Evolutionary conservation across 139 green algal genomes (phyloP).

Genomic region (Volvox africanus): DNA sequence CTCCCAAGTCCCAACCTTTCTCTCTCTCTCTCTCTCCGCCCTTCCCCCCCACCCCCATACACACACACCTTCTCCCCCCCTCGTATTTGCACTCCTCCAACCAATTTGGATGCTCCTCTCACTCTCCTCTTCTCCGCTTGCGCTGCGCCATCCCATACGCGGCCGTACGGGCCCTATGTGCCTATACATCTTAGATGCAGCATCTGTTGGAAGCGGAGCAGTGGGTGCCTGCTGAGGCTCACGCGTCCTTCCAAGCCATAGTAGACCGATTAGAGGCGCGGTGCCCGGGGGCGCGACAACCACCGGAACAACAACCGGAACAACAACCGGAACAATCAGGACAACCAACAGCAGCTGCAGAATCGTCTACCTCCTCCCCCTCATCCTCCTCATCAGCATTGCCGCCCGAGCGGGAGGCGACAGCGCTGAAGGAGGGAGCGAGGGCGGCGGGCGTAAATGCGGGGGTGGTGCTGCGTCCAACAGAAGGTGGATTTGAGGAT

Average conservation of each 20-base stretch:
- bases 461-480: neutral
- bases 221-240: constrained; percentile 74
- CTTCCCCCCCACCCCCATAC: neutral
- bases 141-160: too few species aligned
- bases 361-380: too few species aligned
- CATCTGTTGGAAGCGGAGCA: constrained; percentile 77
- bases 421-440: neutral
- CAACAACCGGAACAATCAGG: neutral
- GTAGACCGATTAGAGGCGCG: constrained; percentile 57
- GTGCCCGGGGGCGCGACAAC: neutral
- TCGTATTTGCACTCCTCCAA: neutral
- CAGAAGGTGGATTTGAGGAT: constrained; percentile 16
- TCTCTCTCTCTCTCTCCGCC: too few species aligned
- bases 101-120: too few species aligned
- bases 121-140: too few species aligned
- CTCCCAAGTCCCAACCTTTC: too few species aligned
- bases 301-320: neutral
- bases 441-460: neutral
- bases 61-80: neutral
- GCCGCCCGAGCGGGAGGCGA: too few species aligned
- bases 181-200: constrained; percentile 56
- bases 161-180: too few species aligned
- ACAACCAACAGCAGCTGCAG: neutral
- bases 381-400: too few species aligned
- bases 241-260: constrained; percentile 70